Evolutionary conservation across 208 protist species (phyloP).

Genomic region (Leishmania aethiopica): DNA sequence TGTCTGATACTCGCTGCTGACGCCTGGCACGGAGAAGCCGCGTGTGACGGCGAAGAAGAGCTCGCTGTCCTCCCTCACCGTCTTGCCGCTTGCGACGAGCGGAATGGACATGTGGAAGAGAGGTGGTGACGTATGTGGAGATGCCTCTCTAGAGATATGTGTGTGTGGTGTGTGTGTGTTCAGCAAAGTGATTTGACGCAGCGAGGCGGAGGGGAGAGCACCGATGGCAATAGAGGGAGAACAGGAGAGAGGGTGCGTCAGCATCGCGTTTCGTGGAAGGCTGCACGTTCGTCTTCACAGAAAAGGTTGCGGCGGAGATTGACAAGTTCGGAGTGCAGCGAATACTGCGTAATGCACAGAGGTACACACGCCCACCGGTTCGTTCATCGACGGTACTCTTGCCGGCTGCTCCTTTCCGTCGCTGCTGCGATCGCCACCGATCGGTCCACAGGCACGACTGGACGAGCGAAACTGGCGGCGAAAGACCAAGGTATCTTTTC

Average conservation of each 20-base stretch:
- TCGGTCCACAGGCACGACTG: neutral
- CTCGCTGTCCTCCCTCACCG: constrained; percentile 31
- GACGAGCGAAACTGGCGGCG: neutral
- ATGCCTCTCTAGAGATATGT: constrained; percentile 7
- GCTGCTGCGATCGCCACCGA: neutral
- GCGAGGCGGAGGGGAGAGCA: neutral
- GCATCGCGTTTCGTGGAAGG: neutral
- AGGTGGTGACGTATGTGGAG: neutral
- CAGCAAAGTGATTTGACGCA: neutral
- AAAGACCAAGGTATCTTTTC: neutral
- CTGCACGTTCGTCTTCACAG: neutral
- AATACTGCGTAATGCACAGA: neutral
- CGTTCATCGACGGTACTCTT: neutral
- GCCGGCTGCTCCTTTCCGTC: neutral
- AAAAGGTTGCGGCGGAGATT: neutral
- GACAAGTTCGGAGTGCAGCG: neutral
- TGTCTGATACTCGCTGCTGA: constrained; percentile 27
- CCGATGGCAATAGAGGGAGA: neutral
- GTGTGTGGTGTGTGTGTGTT: neutral
- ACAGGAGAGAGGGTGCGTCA: neutral
- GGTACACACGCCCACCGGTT: neutral
- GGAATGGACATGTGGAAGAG: constrained; percentile 17
- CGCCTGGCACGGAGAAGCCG: constrained; percentile 31
- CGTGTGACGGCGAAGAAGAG: constrained; percentile 34
- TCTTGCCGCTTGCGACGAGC: constrained; percentile 20